Base-by-base conservation (phyloP, 768 basidiomycete genomes). In the Rhodotorula kratochvilovae region DNA sequence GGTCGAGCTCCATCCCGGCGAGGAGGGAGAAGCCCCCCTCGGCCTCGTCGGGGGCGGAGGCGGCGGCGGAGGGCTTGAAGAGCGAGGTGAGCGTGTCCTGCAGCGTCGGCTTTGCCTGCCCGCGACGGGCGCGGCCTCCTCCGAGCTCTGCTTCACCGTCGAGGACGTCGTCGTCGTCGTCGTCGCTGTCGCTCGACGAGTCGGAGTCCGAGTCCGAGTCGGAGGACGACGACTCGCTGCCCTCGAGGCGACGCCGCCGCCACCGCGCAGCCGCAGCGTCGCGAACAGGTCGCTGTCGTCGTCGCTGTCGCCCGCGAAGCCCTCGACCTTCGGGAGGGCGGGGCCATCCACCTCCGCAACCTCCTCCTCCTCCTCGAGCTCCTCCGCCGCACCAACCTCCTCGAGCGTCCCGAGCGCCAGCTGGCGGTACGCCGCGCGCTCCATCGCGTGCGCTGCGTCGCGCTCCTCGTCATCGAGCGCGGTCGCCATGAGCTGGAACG, bases 1-100 rank as follows among this genome's bases (percentile, higher is more conserved):
- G 73, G 51, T 75, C 71, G 66, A 74, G 73, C 36, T 75, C 71
- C 63, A 75, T 64, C 42, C 59, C 67, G 45, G 60, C 36, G 51
- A 75, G 31, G 48, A 75, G 63, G 43, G 73, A 71, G 57, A 75
- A 75, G 15, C 60, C 64, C 27, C 43, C 70, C 59, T 59, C 17
- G 19, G 11, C 17, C 6, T 39, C 36, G 36, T 39, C 36, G 36
- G 27, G 42, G 35, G 53, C 11, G 36, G 58, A 12, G 42, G n/a
- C 5, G 1, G 46, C 27, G 61, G 17, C 39, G 53, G 66, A 57
- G 12, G 63, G 17, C n/a, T 70, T 67, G 43, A 71, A 70, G n/a
- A 68, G 70, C 7, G 73, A 61, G 53, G 66, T 71, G 63, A 75
- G 68, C 57, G 66, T 66, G 35, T 68, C 67, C 54, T 71, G 66